Evolutionary conservation across 2,329 filamentous ascomycete species (phyloP).

Genomic region (Monilinia fructigena): DNA sequence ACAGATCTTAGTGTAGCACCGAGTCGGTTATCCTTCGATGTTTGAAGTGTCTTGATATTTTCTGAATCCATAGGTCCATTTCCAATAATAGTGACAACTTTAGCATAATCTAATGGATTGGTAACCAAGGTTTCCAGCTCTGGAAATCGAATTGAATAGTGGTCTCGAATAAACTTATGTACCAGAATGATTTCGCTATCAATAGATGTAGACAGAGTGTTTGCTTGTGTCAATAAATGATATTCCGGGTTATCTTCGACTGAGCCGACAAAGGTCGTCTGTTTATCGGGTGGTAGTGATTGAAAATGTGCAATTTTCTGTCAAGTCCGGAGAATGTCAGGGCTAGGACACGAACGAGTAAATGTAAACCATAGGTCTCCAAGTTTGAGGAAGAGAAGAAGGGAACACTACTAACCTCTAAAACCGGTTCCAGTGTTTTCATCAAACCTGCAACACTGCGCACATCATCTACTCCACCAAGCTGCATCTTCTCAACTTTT

Average conservation of each 20-base stretch:
- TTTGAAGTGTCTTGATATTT: conserved; percentile 76
- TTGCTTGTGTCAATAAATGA: conserved; percentile 81
- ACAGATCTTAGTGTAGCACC: conserved; percentile 74
- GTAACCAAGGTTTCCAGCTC: conserved; percentile 88
- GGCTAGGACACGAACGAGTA: conserved; percentile 56
- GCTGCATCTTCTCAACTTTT: conserved; percentile 79
- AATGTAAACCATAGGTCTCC: conserved; percentile 60
- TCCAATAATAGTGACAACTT: conserved; percentile 87
- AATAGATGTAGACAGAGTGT: conserved; percentile 86
- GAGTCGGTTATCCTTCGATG: conserved; percentile 74
- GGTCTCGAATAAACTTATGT: conserved; percentile 94
- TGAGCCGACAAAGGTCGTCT: conserved; percentile 68
- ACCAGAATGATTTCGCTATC: conserved; percentile 89
- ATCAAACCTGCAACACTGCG: conserved; percentile 77
- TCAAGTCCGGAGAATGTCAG: conserved; percentile 59
- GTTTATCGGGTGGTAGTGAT: conserved; percentile 63
- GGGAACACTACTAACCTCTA: conserved; percentile 65
- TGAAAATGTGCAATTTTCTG: conserved; percentile 82
- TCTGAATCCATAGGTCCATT: conserved; percentile 83
- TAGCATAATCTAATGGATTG: conserved; percentile 91
- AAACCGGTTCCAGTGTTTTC: conserved; percentile 74
- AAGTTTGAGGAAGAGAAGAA: conserved; percentile 33
- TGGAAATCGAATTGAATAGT: conserved; percentile 91
- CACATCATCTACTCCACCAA: conserved; percentile 72
- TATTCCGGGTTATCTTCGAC: conserved; percentile 93